Conservation (phyloP, 2,329 filamentous ascomycete species). For the Microcyclosporella mali region DNA sequence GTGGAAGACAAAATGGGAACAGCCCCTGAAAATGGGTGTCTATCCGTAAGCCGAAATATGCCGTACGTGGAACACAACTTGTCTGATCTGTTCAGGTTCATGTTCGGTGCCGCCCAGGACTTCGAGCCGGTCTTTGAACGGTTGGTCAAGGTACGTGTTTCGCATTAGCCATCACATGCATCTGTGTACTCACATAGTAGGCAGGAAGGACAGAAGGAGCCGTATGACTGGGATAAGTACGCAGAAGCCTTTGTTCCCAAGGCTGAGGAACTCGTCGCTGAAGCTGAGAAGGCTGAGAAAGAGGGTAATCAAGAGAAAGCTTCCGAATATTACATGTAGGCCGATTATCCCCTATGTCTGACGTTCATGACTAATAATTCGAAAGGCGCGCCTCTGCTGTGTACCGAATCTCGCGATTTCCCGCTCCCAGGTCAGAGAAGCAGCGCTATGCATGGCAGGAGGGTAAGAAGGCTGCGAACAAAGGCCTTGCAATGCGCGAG, state of each 20-base stretch:
- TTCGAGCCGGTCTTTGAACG: constrained; percentile 63
- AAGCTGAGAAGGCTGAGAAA: constrained; percentile 47
- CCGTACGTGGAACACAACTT: too few species aligned
- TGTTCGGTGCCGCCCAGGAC: constrained; percentile 62
- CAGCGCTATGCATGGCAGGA: constrained; percentile 59
- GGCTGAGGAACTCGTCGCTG: constrained; percentile 50
- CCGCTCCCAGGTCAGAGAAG: constrained; percentile 43
- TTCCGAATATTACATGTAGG: constrained; percentile 54
- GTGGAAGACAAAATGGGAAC: constrained; percentile 73
- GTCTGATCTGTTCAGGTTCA: constrained; percentile 45
- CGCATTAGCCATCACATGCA: not conserved
- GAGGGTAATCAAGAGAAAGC: constrained; percentile 48
- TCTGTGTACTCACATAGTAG: constrained; percentile 15
- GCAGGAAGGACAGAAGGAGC: constrained; percentile 55
- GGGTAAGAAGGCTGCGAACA: constrained; percentile 59
- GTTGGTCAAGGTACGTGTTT: constrained; percentile 47
- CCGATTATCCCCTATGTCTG: constrained; percentile 2
- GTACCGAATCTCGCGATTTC: constrained; percentile 69
- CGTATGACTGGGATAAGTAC: constrained; percentile 57
- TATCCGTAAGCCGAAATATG: constrained; percentile 20
- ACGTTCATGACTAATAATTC: constrained; percentile 5
- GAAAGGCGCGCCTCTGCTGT: constrained; percentile 60
- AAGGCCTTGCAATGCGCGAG: constrained; percentile 47
- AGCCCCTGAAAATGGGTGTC: constrained; percentile 53
- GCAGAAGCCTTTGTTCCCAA: constrained; percentile 56